Evolutionary conservation across 192 early-diverging fungal species (phyloP).

Genomic region (Thoreauomyces humboldtii): DNA sequence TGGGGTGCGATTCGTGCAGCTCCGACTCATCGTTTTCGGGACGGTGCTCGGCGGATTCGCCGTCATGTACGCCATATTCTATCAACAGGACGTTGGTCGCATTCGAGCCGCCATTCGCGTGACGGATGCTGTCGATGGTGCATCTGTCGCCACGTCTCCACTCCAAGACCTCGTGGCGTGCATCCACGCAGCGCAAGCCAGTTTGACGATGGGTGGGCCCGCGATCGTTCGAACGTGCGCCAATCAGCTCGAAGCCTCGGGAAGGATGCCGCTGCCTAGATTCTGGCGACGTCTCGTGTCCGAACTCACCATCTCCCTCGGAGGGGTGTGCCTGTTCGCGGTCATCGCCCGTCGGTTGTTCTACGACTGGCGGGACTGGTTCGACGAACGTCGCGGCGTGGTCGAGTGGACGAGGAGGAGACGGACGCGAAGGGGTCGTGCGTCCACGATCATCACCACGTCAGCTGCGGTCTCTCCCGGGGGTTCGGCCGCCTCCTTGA

Average conservation of each 20-base stretch:
- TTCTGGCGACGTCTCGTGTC: constrained; percentile 5
- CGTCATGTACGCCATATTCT: constrained; percentile 5
- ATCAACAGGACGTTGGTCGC: neutral
- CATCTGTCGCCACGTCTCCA: neutral
- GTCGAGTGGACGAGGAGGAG: too few relatives aligned
- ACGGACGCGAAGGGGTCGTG: too few relatives aligned
- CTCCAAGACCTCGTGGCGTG: neutral
- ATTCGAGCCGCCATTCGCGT: neutral
- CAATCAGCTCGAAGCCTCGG: neutral
- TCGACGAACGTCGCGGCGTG: too few relatives aligned
- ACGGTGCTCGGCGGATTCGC: neutral
- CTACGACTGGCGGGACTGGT: constrained; percentile 2
- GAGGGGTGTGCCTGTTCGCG: neutral
- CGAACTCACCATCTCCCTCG: constrained; percentile 4
- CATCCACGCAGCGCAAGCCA: too few relatives aligned
- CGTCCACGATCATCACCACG: too few relatives aligned
- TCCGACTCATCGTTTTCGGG: neutral
- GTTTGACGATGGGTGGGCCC: neutral
- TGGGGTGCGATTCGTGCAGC: constrained; percentile 7
- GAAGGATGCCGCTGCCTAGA: neutral
- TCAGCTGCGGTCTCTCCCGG: too few relatives aligned
- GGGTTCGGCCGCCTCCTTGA: too few relatives aligned
- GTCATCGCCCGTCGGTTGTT: neutral
- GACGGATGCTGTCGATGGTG: neutral
- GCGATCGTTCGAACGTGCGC: neutral